Base-by-base conservation (phyloP, 2,329 filamentous ascomycete genomes). In the Coniella vitis region DNA sequence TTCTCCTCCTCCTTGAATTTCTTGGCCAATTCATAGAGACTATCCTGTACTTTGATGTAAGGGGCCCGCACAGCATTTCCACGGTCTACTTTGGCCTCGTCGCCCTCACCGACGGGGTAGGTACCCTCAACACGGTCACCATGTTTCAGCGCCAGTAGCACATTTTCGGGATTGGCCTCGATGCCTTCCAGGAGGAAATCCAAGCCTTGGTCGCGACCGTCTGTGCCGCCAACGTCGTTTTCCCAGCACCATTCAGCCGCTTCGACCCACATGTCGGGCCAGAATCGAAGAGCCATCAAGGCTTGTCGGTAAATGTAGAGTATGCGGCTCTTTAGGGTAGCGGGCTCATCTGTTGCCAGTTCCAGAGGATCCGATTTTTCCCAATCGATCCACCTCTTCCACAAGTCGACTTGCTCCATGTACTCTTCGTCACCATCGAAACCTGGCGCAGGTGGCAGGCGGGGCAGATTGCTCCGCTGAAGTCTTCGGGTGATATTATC, bases 231-330 rank as follows among this genome's bases (percentile, higher is more conserved):
- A 57, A 90, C 70, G 38, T 79, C 79, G 58, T 93, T 90, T 47
- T 85, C 78, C 60, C 90, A 90, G 65, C 88, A 95, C 81, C 91
- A 97, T 56, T 95, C 87, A 1, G 90, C 87, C 9, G 90, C 91
- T 52, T 96, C 90, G 43, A 90, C 90, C 93, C 93, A 98, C 58
- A 96, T 83, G 63, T 95, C 87, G 4, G 93, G 90, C 80, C 91
- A 93, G 67, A 97, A 98, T 44, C 90, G 83, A 48, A 98, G 71
- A 4, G 90, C 85, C 86, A 96, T 95, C 40, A 95, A 71, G 4
- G 91, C 89, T 64, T 96, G 91, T 64, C 90, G 93, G 73, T 95
- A 97, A 55, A 88, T 85, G 65, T 94, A 95, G 7, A 96, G 67
- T 37, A 97, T 79, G 36, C 93, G 84, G 56, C 86, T 78, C 56